Evolutionary conservation across 2,329 filamentous ascomycete species (phyloP), one percentile per base, ranked within the genome.

Genomic region (Metarhizium humberi): DNA sequence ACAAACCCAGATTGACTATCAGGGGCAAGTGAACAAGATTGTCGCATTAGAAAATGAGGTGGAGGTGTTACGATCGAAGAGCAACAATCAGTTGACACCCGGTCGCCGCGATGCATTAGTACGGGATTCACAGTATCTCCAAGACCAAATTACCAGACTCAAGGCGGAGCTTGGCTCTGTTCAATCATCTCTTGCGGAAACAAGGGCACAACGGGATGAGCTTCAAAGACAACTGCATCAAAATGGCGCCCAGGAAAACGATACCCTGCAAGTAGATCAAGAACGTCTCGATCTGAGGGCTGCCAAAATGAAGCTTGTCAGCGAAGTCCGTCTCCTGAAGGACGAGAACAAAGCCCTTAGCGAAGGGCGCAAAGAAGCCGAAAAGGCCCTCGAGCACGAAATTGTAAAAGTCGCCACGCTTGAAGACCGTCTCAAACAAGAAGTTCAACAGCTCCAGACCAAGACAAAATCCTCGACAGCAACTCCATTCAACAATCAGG

Each of bases 31-130:
- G 51, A 85, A 88, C 60, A 89, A 84, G 66, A 75, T 85, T 2
- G 81, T 87, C 56, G 78, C 78, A 7, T 68, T 92, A 20, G 86
- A 92, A 65, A 87, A 91, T 60, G 88, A 91, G 66, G 77, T 90
- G n/a, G 84, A 89, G 53, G 81, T 89, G 32, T 71, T 92, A 14
- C 86, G 90, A 66, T 63, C 55, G 36, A 66, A 53, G 40, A 38
- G 54, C 38, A 29, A 42, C 38, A 45, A 42, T 5, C 42, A 32
- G 16, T 50, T 36, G 13, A 57, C 50, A 30, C 56, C 52, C 10
- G 55, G 59, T 49, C 82, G 84, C 57, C 66, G 87, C 29, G 74
- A 79, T 53, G 78, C 76, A 63, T 71, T 80, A 20, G 71, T 76
- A 50, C 76, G 76, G 58, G 86, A 90, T 54, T 86, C 82, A 67